These are phyloP conservation scores for Tinospora cordifolia DNA, from an alignment of 164 flowering plant species.

Conservation along the genomic window DNA sequence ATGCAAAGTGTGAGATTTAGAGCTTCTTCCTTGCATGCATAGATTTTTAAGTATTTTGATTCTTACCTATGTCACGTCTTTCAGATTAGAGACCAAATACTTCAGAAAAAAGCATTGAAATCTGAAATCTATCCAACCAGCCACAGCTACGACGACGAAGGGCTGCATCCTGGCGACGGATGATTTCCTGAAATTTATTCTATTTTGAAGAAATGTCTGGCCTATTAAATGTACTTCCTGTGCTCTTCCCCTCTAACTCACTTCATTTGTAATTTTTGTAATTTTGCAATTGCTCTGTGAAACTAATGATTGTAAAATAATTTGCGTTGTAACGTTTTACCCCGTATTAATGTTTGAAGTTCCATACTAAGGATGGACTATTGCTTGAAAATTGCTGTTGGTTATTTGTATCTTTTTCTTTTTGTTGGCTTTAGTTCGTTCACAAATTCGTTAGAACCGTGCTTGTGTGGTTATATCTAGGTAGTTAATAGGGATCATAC, in stretches of 20 bases:
- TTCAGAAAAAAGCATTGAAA: slow-evolving; percentile 23
- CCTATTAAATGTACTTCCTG: slow-evolving; percentile 56
- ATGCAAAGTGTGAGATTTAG: neutral
- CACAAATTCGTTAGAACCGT: neutral
- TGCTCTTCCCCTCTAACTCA: neutral
- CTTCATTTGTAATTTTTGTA: neutral
- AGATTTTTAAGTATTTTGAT: neutral
- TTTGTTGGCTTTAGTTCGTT: neutral
- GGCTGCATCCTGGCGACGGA: slow-evolving; percentile 24
- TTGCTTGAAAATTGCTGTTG: neutral
- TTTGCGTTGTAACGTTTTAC: neutral
- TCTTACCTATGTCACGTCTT: slow-evolving; percentile 3
- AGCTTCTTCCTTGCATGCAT: neutral
- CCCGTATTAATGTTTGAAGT: neutral
- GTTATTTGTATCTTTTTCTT: neutral
- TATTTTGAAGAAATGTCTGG: slow-evolving; percentile 68
- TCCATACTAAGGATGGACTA: neutral
- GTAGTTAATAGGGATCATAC: neutral
- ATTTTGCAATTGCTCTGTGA: neutral
- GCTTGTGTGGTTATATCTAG: neutral
- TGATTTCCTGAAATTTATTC: slow-evolving; percentile 46
- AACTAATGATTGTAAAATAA: neutral
- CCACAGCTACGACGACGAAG: slow-evolving; percentile 24
- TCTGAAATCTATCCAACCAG: slow-evolving; percentile 27
- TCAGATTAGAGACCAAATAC: slow-evolving; percentile 30